Conservation (phyloP, 805 yeast species). For the Candida peoriensis region DNA sequence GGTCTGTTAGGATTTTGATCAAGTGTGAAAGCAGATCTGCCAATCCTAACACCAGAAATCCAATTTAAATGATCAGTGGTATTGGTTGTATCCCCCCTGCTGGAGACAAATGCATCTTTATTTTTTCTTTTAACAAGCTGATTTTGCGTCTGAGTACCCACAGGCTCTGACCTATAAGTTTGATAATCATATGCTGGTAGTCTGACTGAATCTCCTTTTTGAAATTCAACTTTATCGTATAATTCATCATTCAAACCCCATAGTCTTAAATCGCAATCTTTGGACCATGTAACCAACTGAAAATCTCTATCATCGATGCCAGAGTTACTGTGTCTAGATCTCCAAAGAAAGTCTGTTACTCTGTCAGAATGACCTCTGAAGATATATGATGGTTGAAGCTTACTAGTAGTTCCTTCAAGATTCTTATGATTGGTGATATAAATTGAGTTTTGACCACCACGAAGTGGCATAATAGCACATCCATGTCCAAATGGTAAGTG, state of each 20-base stretch:
- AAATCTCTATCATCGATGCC: slow-evolving; percentile 68
- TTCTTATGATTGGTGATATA: slow-evolving; percentile 28
- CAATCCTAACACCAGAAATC: slow-evolving; percentile 86
- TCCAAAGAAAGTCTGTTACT: slow-evolving; percentile 85
- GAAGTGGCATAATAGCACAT: slow-evolving; percentile 83
- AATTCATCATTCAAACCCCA: slow-evolving; percentile 64
- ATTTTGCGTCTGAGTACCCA: slow-evolving; percentile 25
- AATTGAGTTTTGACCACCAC: slow-evolving; percentile 67
- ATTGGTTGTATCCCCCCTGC: slow-evolving; percentile 30
- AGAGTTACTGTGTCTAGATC: slow-evolving; percentile 50
- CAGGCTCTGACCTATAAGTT: slow-evolving; percentile 52
- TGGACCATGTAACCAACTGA: slow-evolving; percentile 92
- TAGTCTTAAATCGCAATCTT: slow-evolving; percentile 75
- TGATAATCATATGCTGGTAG: slow-evolving; percentile 36
- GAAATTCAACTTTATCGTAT: slow-evolving; percentile 42
- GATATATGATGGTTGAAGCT: slow-evolving; percentile 47
- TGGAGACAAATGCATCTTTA: slow-evolving; percentile 36
- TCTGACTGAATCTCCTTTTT: slow-evolving; percentile 31
- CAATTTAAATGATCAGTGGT: slow-evolving; percentile 73
- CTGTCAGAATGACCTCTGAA: slow-evolving; percentile 84
- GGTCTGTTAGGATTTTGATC: slow-evolving; percentile 30
- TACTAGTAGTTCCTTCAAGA: slow-evolving; percentile 27
- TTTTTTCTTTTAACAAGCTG: slow-evolving; percentile 31
- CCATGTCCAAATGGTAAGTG: slow-evolving; percentile 85
- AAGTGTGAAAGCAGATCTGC: slow-evolving; percentile 24